A percentile compares a stretch with the other conserved stretches of the same genome.
phyloP scores from a whole-genome alignment of 2,329 filamentous ascomycete species.

The Xylariaceae sp. region DNA sequence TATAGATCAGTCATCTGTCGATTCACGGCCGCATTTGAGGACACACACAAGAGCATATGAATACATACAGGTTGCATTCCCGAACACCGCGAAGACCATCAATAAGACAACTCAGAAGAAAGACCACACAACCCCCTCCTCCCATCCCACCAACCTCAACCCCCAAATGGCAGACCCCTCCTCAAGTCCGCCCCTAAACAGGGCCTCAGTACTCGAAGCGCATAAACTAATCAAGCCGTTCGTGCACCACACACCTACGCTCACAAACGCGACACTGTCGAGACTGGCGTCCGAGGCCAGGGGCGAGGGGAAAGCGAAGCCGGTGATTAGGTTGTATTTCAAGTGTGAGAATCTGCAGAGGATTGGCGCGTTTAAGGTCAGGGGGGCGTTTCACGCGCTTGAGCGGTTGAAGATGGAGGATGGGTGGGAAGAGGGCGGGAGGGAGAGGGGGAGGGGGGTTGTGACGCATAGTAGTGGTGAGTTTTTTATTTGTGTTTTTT shows the following conservation, averaged over 20 bases:
- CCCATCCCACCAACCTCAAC: too few relatives aligned
- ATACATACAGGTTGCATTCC: too few relatives aligned
- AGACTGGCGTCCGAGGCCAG: constrained; percentile 69
- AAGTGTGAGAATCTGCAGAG: constrained; percentile 94
- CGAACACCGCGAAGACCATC: neutral
- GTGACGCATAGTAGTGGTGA: constrained; percentile 86
- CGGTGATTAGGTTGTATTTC: constrained; percentile 76
- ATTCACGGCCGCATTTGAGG: too few relatives aligned
- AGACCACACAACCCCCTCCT: neutral
- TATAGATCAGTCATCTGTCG: too few relatives aligned
- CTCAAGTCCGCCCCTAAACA: constrained; percentile 64
- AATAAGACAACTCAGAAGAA: neutral
- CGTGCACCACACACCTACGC: constrained; percentile 80
- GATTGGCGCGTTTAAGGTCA: constrained; percentile 87
- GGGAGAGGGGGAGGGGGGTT: constrained; percentile 70
- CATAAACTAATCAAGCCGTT: constrained; percentile 69
- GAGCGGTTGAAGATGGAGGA: constrained; percentile 62
- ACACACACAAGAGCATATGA: too few relatives aligned
- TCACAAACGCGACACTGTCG: constrained; percentile 75
- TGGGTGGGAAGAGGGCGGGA: constrained; percentile 58
- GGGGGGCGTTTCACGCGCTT: constrained; percentile 87
- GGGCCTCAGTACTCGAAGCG: constrained; percentile 68
- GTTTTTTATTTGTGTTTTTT: constrained; percentile 15
- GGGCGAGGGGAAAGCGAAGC: constrained; percentile 43
- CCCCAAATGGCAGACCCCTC: constrained; percentile 50